A percentile compares a stretch with the other conserved stretches of the same genome.
phyloP scores from a whole-genome alignment of 2,329 filamentous ascomycete species.

The Microascus cirrosus region DNA sequence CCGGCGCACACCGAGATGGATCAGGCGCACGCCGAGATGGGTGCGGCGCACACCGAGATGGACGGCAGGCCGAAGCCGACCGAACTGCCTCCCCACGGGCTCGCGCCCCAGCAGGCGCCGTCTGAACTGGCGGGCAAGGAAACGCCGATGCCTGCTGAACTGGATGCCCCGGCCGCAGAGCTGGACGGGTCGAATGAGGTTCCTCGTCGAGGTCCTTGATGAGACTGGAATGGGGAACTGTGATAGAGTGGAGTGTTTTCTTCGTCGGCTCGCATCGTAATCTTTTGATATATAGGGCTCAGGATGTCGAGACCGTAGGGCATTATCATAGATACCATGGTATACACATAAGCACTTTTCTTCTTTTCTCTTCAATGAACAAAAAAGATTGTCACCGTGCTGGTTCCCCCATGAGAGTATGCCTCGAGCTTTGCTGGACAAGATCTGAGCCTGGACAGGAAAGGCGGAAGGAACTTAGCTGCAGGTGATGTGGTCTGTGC shows the following conservation, averaged over 20 bases:
- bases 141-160: background rate
- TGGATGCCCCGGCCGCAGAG: background rate
- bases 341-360: too few species aligned
- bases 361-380: too few species aligned
- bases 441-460: background rate
- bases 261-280: too few species aligned
- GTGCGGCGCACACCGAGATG: background rate
- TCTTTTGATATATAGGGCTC: too few species aligned
- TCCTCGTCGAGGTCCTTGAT: background rate
- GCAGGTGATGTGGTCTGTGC: background rate
- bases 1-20: background rate
- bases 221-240: background rate
- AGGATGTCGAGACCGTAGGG: too few species aligned
- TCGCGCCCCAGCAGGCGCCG: too few species aligned
- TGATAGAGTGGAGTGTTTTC: too few species aligned
- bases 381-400: too few species aligned
- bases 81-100: background rate
- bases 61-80: background rate
- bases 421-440: background rate
- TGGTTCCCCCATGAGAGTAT: too few species aligned
- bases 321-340: too few species aligned
- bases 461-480: background rate
- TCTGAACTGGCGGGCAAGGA: too few species aligned
- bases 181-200: background rate
- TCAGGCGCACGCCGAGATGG: too few species aligned